phyloP scores from a whole-genome alignment of 208 protist species.

The Wallacemonas rigidus region DNA sequence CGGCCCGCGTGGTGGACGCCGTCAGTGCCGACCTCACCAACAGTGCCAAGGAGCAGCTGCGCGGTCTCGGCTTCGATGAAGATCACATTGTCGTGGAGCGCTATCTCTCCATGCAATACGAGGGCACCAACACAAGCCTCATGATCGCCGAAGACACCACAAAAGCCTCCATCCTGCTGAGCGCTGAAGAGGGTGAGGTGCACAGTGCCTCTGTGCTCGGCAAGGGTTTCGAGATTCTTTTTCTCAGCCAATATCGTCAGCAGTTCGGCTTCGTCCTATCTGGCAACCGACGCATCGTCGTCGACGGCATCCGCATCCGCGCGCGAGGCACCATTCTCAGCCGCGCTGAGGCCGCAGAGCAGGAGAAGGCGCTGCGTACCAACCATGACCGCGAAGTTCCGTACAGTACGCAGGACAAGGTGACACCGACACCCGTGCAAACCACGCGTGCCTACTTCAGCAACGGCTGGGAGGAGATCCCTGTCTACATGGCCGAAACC shows the following conservation, averaged over 20 bases:
- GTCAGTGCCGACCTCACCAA: slow-evolving; percentile 26
- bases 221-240: slow-evolving; percentile 47
- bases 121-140: slow-evolving; percentile 92
- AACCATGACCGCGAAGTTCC: slow-evolving; percentile 28
- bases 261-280: slow-evolving; percentile 93
- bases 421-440: slow-evolving; percentile 22
- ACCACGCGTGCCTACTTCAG: slow-evolving; percentile 41
- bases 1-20: slow-evolving; percentile 37
- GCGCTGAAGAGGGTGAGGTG: neutral
- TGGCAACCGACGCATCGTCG: slow-evolving; percentile 65
- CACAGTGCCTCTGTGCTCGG: neutral
- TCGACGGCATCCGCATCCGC: slow-evolving; percentile 94
- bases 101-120: slow-evolving; percentile 91
- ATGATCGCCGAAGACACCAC: slow-evolving; percentile 69
- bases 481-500: slow-evolving; percentile 60
- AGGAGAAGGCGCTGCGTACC: slow-evolving; percentile 26
- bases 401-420: slow-evolving; percentile 33
- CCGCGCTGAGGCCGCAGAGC: slow-evolving; percentile 19
- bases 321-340: slow-evolving; percentile 42
- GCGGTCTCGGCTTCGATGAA: slow-evolving; percentile 41
- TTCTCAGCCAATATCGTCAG: slow-evolving; percentile 78
- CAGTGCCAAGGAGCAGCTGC: slow-evolving; percentile 31
- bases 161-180: slow-evolving; percentile 11
- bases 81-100: slow-evolving; percentile 52
- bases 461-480: slow-evolving; percentile 54